Base-by-base conservation (phyloP, 176 grass and related monocot species). In the Avena atlantica region DNA sequence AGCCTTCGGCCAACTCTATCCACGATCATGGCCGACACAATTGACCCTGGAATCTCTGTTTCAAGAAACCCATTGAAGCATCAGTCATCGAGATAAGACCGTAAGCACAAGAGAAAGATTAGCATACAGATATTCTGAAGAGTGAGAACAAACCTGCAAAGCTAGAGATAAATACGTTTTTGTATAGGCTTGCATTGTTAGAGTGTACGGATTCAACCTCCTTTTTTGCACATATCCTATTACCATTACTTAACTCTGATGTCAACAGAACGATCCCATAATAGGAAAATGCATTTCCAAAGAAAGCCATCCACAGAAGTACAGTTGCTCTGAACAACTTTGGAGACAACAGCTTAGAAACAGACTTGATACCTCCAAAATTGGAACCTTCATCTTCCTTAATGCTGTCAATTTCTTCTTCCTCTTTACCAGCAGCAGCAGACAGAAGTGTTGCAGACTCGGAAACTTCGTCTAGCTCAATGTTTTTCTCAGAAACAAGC, bases 301-400 rank as follows among this genome's bases (percentile, higher is more conserved):
- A 96, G 88, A 98, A 98, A 78, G 93, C 92, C 87, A 98, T 92
- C 96, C 96, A 98, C 24, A 98, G 87, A 83, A 98, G 96, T 47
- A 98, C 81, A 84, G 96, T 98, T 76, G 96, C 90, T 88, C 87
- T 90, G 23, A 96, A 9, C 75, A 94, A 64, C 74, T 90, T 98
- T 37, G 90, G 96, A 1, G 92, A 79, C 57, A 98, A 50, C 78
- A 98, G 90, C 70, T 81, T 94, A 17, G 63, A 87, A 67, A 98
- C 69, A 0, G 92, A 90, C 79, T 86, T 93, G 57, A 91, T 69
- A 51, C 88, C 90, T 88, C 93, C 92, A 36, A 71, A 83, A 79
- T 88, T 89, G 4, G 90, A 88, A 77, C 51, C 87, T 65, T 76
- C 55, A 12, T 90, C 77, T 83, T 89, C 64, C 71, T 29, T 83